Evolutionary conservation across 805 yeast genomes (phyloP), one percentile per base, ranked within the genome.

Genomic region (Ogataea naganishii): DNA sequence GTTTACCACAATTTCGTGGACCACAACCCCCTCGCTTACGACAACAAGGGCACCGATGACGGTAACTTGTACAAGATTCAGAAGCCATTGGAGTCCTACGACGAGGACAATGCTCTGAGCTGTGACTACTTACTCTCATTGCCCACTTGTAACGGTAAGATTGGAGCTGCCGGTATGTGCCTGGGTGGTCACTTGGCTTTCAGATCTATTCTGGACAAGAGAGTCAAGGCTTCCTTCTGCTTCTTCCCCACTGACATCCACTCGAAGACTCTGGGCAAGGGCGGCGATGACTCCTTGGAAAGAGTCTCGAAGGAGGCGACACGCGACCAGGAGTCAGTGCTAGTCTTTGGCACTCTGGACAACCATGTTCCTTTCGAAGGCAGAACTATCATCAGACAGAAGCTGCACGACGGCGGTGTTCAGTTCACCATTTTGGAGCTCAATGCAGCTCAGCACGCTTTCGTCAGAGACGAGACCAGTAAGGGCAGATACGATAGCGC

Each of bases 101-200:
- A 81, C 44, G 89, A 80, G 46, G 94, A 81, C 52, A 73, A 68
- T 46, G 64, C 54, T 29, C 53, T 80, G 33, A 64, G 81, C 12
- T 64, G 80, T 43, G 84, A 80, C 46, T 73, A 79, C 46, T 61
- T 81, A 33, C 52, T 53, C 27, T 43, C 66, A 2, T 60, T 81
- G 39, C 58, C 65, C 1, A 78, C 84, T 8, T 80, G 80, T 49
- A 75, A 69, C 38, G 88, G 88, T 24, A 70, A 66, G 34, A 69
- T 80, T 41, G 92, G 92, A 21, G 78, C 86, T 26, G 80, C 89
- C 3, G 94, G 92, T 13, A 82, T 82, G 92, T 82, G 94, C 51
- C 67, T 81, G 21, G 92, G 92, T 14, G 94, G 92, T 1, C 92
- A 81, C 49, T 59, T 80, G 43, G 89, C 92, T 1, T 79, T 68